These are phyloP conservation scores for Talaromyces sp. DNA, from an alignment of 2,329 filamentous ascomycete species.

Conservation along the genomic window DNA sequence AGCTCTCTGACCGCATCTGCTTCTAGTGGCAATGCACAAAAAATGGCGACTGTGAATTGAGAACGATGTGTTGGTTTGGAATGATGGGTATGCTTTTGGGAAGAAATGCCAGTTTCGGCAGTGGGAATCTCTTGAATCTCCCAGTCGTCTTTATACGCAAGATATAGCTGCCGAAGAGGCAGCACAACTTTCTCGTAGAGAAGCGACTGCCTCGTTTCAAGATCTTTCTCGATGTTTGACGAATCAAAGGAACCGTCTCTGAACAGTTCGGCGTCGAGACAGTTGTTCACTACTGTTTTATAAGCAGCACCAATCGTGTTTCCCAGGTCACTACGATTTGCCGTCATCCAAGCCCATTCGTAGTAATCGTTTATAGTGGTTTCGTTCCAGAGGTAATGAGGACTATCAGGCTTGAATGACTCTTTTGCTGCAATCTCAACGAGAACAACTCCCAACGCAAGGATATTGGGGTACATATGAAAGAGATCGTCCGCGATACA, in stretches of 20 bases:
- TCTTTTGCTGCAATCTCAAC: constrained; percentile 4
- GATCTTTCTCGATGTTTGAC: background rate
- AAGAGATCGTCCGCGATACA: background rate
- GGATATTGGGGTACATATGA: constrained; percentile 2
- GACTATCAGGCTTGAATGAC: background rate
- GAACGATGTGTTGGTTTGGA: background rate
- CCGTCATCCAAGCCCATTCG: constrained; percentile 2
- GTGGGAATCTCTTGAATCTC: background rate
- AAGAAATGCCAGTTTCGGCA: background rate
- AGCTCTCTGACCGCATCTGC: constrained; percentile 1
- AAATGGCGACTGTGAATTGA: constrained; percentile 20
- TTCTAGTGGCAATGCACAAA: constrained; percentile 27
- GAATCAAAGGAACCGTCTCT: background rate
- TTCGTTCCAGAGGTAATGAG: background rate
- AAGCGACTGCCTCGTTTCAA: background rate
- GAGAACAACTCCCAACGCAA: constrained; percentile 4
- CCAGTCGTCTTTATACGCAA: constrained; percentile 4
- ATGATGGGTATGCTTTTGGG: background rate
- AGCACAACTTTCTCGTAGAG: constrained; percentile 5
- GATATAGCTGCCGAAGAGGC: background rate
- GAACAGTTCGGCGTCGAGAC: constrained; percentile 2
- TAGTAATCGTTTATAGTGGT: constrained; percentile 6
- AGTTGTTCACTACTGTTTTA: constrained; percentile 1
- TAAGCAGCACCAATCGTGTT: background rate
- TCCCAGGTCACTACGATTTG: background rate